phyloP scores from a whole-genome alignment of 768 basidiomycete species.

The Tricholoma sp. region DNA sequence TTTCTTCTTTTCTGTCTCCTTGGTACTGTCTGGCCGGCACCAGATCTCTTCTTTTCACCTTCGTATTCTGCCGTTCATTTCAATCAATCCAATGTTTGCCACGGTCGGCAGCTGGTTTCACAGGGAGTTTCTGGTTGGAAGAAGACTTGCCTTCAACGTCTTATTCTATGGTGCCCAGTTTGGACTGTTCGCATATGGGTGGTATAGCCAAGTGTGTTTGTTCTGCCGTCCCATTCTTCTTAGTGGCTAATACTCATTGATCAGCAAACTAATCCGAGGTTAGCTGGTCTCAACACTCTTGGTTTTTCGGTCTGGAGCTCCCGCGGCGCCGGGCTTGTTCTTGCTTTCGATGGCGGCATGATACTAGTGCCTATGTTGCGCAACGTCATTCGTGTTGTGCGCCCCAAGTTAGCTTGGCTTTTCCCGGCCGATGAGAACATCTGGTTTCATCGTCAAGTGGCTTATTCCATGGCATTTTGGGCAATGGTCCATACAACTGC shows the following conservation, averaged over 20 bases:
- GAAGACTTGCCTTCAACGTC: slow-evolving; percentile 68
- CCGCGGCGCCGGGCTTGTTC: slow-evolving; percentile 86
- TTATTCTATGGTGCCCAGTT: slow-evolving; percentile 80
- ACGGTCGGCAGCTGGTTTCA: slow-evolving; percentile 70
- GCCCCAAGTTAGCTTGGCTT: slow-evolving; percentile 75
- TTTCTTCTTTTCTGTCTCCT: slow-evolving; percentile 16
- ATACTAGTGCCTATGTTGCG: slow-evolving; percentile 89
- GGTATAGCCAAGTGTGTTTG: slow-evolving; percentile 68
- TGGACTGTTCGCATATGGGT: slow-evolving; percentile 78
- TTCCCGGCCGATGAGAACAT: slow-evolving; percentile 94
- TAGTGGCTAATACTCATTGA: neutral
- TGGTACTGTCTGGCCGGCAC: slow-evolving; percentile 46
- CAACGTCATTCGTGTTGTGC: slow-evolving; percentile 79
- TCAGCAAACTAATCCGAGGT: slow-evolving; percentile 54
- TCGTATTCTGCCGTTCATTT: slow-evolving; percentile 16
- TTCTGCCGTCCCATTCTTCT: neutral
- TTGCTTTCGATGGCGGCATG: slow-evolving; percentile 82
- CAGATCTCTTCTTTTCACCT: slow-evolving; percentile 30
- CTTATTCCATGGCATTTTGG: slow-evolving; percentile 93
- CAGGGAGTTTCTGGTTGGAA: slow-evolving; percentile 58
- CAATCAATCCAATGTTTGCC: slow-evolving; percentile 31
- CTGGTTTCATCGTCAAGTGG: slow-evolving; percentile 94
- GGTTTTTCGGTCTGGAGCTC: slow-evolving; percentile 86
- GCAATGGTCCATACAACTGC: slow-evolving; percentile 89
- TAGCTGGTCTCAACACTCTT: slow-evolving; percentile 76